Conservation (phyloP, 805 yeast species). For the Spathaspora boniae region DNA sequence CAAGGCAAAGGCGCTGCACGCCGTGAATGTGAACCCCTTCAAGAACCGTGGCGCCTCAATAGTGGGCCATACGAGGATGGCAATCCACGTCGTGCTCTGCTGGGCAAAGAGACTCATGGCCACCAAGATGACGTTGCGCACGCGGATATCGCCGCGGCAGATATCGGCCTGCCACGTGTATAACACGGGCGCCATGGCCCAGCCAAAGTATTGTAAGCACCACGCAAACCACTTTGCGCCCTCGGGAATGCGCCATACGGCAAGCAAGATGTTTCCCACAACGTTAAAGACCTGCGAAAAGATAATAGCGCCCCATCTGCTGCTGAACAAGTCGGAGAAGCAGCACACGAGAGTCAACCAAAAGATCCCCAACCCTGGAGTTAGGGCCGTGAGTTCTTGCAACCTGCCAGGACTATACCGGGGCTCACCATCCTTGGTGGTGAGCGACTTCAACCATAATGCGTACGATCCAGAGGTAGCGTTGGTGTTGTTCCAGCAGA, state of each 20-base stretch:
- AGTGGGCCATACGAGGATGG: conserved; percentile 53
- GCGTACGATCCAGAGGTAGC: conserved; percentile 40
- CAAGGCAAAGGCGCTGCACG: conserved; percentile 44
- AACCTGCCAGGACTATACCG: conserved; percentile 31
- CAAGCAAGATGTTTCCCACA: conserved; percentile 51
- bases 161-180: conserved; percentile 59
- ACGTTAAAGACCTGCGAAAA: conserved; percentile 54
- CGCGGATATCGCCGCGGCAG: conserved; percentile 53
- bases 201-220: conserved; percentile 55
- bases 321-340: conserved; percentile 38
- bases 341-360: conserved; percentile 37
- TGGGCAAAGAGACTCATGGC: conserved; percentile 54
- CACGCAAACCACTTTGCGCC: conserved; percentile 66
- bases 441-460: conserved; percentile 51
- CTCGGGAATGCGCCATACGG: conserved; percentile 56
- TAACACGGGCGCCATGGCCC: conserved; percentile 61
- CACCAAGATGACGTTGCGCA: conserved; percentile 55
- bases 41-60: conserved; percentile 54
- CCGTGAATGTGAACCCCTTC: conserved; percentile 52
- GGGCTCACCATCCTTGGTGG: conserved; percentile 19
- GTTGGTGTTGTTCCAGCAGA: conserved; percentile 63
- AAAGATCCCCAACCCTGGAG: conserved; percentile 41
- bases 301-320: conserved; percentile 53
- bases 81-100: conserved; percentile 51
- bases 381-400: conserved; percentile 43